Conservation (phyloP, 192 early-diverging fungal species). For the Gryganskiella cystojenkinii region DNA sequence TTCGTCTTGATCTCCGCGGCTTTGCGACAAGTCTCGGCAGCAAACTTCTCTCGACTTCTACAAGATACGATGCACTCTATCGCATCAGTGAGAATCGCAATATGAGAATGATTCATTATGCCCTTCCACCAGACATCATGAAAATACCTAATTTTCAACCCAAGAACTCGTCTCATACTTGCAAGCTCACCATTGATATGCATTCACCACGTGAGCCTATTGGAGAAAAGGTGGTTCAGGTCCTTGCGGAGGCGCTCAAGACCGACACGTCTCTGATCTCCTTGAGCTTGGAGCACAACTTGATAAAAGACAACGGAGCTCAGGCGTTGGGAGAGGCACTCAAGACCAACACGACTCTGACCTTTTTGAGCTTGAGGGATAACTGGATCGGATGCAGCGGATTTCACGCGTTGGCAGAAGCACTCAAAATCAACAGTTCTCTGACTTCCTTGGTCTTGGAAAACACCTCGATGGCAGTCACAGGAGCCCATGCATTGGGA, state of each 20-base stretch:
- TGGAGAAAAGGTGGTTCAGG: too few species aligned
- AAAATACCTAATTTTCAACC: background rate
- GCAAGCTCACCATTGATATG: background rate
- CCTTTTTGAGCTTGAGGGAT: background rate
- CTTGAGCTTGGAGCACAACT: too few species aligned
- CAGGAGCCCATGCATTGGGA: conserved; percentile 3
- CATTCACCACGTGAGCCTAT: too few species aligned
- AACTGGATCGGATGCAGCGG: background rate
- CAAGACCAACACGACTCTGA: background rate
- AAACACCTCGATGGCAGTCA: background rate
- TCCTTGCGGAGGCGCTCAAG: too few species aligned
- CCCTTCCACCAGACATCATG: background rate
- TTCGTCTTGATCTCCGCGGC: too few species aligned
- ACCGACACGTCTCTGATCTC: too few species aligned
- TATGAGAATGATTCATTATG: background rate
- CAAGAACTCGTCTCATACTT: background rate
- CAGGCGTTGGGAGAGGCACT: too few species aligned
- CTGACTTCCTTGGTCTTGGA: background rate
- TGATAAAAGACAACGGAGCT: too few species aligned
- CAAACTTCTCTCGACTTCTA: background rate
- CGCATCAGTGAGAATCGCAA: background rate
- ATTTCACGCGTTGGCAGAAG: background rate
- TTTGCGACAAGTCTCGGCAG: background rate
- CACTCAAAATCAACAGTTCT: background rate
- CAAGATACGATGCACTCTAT: background rate